Evolutionary conservation across 2,329 filamentous ascomycete species (phyloP).

Genomic region (Cordyceps farinosa): DNA sequence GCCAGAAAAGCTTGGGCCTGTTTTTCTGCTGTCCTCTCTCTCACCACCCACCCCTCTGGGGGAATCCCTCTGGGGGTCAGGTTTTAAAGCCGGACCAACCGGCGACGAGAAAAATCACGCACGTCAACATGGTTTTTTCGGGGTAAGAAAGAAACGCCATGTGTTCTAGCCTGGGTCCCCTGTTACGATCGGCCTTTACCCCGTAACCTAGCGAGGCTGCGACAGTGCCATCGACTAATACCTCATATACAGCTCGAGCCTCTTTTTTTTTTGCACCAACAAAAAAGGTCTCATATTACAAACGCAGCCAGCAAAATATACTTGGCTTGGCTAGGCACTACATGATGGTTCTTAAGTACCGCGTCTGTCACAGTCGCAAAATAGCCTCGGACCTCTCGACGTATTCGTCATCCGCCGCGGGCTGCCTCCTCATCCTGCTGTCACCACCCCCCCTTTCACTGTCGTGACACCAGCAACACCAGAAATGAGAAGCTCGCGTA

Average conservation of each 20-base stretch:
- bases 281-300: slow-evolving; percentile 14
- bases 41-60: not conserved
- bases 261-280: not conserved
- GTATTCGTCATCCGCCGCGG: not conserved
- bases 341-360: not conserved
- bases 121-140: not conserved
- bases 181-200: too few species aligned
- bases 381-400: slow-evolving; percentile 1
- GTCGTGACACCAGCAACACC: not conserved
- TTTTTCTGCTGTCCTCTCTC: not conserved
- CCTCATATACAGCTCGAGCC: slow-evolving; percentile 6
- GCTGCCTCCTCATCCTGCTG: not conserved
- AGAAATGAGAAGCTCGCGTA: not conserved
- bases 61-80: not conserved
- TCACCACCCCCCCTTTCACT: not conserved
- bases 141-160: too few species aligned
- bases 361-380: not conserved
- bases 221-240: slow-evolving; percentile 1
- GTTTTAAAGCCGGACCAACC: not conserved
- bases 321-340: not conserved
- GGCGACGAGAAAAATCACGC: not conserved
- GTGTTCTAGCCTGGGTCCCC: too few species aligned
- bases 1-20: slow-evolving; percentile 6
- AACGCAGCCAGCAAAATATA: not conserved
- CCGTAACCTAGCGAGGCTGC: too few species aligned